Base-by-base conservation (phyloP, 371 early-diverging fungal species). In the Zancudomyces culisetae region DNA sequence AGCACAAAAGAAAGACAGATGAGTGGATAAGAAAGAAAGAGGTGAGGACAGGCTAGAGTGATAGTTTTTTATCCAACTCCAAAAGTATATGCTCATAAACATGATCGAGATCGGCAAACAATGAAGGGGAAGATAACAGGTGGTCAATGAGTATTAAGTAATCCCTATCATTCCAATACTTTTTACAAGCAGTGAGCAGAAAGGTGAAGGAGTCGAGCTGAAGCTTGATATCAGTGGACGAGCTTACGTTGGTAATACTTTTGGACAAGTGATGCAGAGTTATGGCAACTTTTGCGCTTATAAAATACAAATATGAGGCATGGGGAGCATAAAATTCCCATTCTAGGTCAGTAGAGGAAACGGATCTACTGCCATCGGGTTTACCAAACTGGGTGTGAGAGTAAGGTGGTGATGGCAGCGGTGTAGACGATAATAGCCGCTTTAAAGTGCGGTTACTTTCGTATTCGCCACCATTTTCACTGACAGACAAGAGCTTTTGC, bases 271-370 rank as follows among this genome's bases (percentile, higher is more conserved):
- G 66, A 59, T 64, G 60, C 48, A 61, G 59, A 47, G 61, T 60
- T 27, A 66, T 57, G 22, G 61, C 61, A 40, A 66, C 66, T 40
- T 66, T 66, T 12, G 67, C 61, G 0, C 62, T 54, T 46, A 66
- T 20, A 19, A 60, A 66, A 48, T 66, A 47, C 1, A 66, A 54
- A 45, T 61, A 66, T n/a, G 67, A 62, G 58, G 65, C 61, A 19
- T 66, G 67, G 1, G 67, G 67, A 1, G 68, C 66, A 35, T 66
- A 66, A 45, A 66, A 57, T 61, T 66, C 67, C 66, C 67, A 65
- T 21, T 66, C 66, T 18, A 60, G 64, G 55, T 66, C 67, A 0
- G 56, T n/a, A n/a, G n/a, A n/a, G n/a, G n/a, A n/a, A n/a, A n/a
- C n/a, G n/a, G n/a, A n/a, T n/a, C n/a, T n/a, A n/a, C n/a, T n/a